A percentile compares a stretch with the other conserved stretches of the same genome.
Conservation (phyloP, 208 protist species). For the Trypanosoma mega region DNA sequence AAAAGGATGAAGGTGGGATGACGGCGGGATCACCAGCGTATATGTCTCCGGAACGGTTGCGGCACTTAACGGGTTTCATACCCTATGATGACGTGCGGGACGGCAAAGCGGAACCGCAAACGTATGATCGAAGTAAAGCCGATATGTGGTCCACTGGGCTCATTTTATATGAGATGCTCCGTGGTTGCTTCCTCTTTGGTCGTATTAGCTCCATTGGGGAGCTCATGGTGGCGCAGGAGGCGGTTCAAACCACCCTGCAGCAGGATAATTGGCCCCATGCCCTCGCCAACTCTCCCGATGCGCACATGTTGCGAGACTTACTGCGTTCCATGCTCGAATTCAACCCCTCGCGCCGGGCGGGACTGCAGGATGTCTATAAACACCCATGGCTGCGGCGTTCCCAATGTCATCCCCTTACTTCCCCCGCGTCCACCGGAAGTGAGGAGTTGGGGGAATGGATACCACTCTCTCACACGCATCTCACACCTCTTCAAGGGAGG, state of each 20-base stretch:
- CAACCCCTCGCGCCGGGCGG: slow-evolving; percentile 3
- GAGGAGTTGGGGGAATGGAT: not conserved
- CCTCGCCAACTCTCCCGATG: not conserved
- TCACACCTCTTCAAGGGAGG: not conserved
- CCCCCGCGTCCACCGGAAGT: not conserved
- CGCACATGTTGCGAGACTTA: not conserved
- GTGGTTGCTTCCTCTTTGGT: slow-evolving; percentile 12
- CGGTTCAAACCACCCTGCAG: not conserved
- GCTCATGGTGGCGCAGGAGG: not conserved
- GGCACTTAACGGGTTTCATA: not conserved
- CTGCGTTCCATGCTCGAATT: not conserved
- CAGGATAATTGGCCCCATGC: not conserved
- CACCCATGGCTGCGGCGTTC: slow-evolving; percentile 3
- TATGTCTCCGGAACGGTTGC: slow-evolving; percentile 21
- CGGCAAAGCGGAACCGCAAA: not conserved
- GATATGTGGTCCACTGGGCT: slow-evolving; percentile 36
- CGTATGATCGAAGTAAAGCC: slow-evolving; percentile 17
- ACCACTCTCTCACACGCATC: not conserved
- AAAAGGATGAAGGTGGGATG: not conserved
- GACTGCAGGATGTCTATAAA: slow-evolving; percentile 1
- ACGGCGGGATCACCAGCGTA: slow-evolving; percentile 16
- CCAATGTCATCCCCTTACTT: not conserved
- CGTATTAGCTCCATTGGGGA: not conserved
- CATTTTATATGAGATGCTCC: slow-evolving; percentile 37
- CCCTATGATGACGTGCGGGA: not conserved